These are phyloP conservation scores for Boletus vermiculosoides DNA, from an alignment of 768 basidiomycete species.

Conservation along the genomic window DNA sequence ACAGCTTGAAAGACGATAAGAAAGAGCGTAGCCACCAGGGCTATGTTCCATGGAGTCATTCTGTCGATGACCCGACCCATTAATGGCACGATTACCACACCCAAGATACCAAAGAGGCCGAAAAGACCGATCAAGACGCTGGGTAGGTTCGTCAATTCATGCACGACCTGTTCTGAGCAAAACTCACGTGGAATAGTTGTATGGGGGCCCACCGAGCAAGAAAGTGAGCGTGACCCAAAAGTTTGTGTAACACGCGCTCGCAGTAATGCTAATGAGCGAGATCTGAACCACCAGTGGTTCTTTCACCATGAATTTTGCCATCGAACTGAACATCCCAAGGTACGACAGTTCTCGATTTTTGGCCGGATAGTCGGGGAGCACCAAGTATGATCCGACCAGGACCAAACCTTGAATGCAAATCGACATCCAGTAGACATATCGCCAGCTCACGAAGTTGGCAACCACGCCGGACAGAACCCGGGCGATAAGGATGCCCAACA, in stretches of 20 bases:
- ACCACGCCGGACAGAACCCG: slow-evolving; percentile 72
- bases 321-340: slow-evolving; percentile 61
- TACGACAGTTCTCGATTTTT: slow-evolving; percentile 67
- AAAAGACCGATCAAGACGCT: slow-evolving; percentile 64
- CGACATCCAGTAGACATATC: slow-evolving; percentile 72
- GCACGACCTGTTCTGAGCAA: background rate
- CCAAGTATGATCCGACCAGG: slow-evolving; percentile 52
- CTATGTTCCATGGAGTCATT: slow-evolving; percentile 71
- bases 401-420: slow-evolving; percentile 63
- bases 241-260: slow-evolving; percentile 54
- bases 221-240: slow-evolving; percentile 79
- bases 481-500: slow-evolving; percentile 70
- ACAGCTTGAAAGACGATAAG: slow-evolving; percentile 53
- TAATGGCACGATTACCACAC: slow-evolving; percentile 63
- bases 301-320: slow-evolving; percentile 69
- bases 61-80: slow-evolving; percentile 65
- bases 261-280: slow-evolving; percentile 52
- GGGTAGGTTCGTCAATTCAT: background rate
- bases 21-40: slow-evolving; percentile 49
- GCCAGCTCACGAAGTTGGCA: slow-evolving; percentile 65
- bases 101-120: slow-evolving; percentile 66
- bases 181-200: slow-evolving; percentile 64
- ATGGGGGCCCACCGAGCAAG: slow-evolving; percentile 69
- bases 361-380: slow-evolving; percentile 76
- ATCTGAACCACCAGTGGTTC: slow-evolving; percentile 76